Conservation (phyloP, 2,329 filamentous ascomycete species). For the Ophiostoma piceae region DNA sequence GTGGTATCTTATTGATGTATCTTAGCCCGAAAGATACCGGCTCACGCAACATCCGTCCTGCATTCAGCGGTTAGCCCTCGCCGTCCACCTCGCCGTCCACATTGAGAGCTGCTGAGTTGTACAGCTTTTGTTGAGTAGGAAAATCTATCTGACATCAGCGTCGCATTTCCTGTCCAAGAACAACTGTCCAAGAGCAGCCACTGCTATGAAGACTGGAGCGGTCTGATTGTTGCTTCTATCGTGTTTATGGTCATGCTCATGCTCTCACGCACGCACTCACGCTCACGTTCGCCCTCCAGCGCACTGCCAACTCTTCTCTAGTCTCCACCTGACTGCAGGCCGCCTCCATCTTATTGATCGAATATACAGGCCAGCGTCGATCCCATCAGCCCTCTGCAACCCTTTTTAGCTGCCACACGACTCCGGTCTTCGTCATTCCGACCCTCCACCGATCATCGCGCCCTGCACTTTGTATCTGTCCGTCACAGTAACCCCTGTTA, state of each 20-base stretch:
- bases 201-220: neutral
- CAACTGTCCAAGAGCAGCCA: neutral
- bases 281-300: neutral
- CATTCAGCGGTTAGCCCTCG: neutral
- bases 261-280: neutral
- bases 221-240: neutral
- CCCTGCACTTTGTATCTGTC: neutral
- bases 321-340: conserved; percentile 19
- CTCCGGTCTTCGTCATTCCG: conserved; percentile 11
- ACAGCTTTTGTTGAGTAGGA: no score
- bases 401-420: neutral
- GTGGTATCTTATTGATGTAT: neutral
- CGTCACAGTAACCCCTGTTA: neutral
- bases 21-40: neutral
- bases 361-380: conserved; percentile 2
- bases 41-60: neutral
- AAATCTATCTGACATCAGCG: conserved; percentile 19
- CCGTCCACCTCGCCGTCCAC: neutral
- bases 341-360: conserved; percentile 12
- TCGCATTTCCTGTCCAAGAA: neutral
- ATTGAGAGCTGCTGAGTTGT: neutral
- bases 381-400: conserved; percentile 11
- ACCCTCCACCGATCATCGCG: conserved; percentile 14
- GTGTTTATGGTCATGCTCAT: neutral
- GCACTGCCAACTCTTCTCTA: conserved; percentile 7